Evolutionary conservation across 1,139 yeast genomes (phyloP).

Genomic region (Saccharomycopsis hybrid): DNA sequence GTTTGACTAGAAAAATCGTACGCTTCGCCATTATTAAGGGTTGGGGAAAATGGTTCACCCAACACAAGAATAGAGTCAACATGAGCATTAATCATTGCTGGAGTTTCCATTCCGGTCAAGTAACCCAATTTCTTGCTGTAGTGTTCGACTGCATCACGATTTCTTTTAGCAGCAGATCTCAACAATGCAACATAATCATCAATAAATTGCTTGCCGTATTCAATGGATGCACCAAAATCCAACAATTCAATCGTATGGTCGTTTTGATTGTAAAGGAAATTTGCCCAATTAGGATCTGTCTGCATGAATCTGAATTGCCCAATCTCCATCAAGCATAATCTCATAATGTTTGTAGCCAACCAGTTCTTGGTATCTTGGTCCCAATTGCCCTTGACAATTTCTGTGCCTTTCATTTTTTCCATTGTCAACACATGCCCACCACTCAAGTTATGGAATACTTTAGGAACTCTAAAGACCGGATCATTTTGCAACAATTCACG

Average conservation of each 20-base stretch:
- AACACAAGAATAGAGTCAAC: constrained; percentile 83
- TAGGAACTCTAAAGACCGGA: constrained; percentile 71
- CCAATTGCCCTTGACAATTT: constrained; percentile 74
- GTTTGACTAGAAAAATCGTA: constrained; percentile 82
- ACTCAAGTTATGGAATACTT: constrained; percentile 68
- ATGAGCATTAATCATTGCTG: constrained; percentile 85
- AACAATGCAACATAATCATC: constrained; percentile 63
- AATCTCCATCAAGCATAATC: constrained; percentile 78
- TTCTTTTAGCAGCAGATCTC: constrained; percentile 69
- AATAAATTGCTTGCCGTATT: constrained; percentile 62
- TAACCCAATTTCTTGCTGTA: constrained; percentile 76
- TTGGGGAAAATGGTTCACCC: constrained; percentile 83
- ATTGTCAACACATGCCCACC: constrained; percentile 84
- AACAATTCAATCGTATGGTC: constrained; percentile 70
- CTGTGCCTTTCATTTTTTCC: constrained; percentile 81
- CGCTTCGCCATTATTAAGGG: constrained; percentile 31
- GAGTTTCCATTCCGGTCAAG: constrained; percentile 84
- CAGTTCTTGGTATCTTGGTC: constrained; percentile 68
- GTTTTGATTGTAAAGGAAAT: constrained; percentile 70
- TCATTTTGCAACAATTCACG: constrained; percentile 55
- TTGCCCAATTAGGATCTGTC: constrained; percentile 99
- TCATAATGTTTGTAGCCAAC: constrained; percentile 83
- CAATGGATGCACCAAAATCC: constrained; percentile 95
- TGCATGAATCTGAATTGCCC: constrained; percentile 89
- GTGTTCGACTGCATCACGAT: constrained; percentile 56